Evolutionary conservation across 345 rosid genomes (phyloP), one percentile per base, ranked within the genome.

Genomic region (Populus tremula): DNA sequence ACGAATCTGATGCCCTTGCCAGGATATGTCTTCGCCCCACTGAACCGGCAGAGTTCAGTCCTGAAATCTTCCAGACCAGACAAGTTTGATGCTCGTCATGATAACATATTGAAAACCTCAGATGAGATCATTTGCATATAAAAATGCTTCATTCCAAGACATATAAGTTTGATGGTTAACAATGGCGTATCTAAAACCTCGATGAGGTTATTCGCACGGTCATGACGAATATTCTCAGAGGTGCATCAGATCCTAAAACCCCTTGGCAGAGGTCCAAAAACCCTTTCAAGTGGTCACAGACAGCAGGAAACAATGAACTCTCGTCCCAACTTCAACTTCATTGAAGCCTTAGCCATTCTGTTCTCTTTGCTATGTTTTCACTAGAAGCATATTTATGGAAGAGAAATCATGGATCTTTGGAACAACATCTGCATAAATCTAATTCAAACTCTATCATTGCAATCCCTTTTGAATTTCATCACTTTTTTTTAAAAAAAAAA

Each of bases 41-140:
- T 90, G 69, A 91, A 91, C 12, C 92, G 95, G 78, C 93, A 91
- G 45, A 88, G 92, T 73, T 91, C 91, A 16, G 92, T 91, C 87
- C 90, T 89, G 39, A 53, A 61, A 0, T 59, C 54, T 29, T 10
- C 2, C 59, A 53, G 59, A 20, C 6, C 35, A 33, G 35, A 33
- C 35, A 33, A 33, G 35, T 5, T 33, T 33, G 10, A 18, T 17
- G 20, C 18, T 2, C 9, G 6, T 53, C 23, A n/a, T n/a, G n/a
- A n/a, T n/a, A n/a, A n/a, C n/a, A n/a, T n/a, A n/a, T 25, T 25
- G 25, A 25, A 25, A 25, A 20, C 2, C 10, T 53, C 18, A 18
- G 6, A 9, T 53, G 9, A 53, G 20, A 53, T 53, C 59, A 53
- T 33, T 33, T 33, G 36, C 36, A 33, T 4, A 20, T 18, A 53